Evolutionary conservation across 106 monocot genomes (phyloP), one percentile per base, ranked within the genome.

Genomic region (Amphibolis antarctica): DNA sequence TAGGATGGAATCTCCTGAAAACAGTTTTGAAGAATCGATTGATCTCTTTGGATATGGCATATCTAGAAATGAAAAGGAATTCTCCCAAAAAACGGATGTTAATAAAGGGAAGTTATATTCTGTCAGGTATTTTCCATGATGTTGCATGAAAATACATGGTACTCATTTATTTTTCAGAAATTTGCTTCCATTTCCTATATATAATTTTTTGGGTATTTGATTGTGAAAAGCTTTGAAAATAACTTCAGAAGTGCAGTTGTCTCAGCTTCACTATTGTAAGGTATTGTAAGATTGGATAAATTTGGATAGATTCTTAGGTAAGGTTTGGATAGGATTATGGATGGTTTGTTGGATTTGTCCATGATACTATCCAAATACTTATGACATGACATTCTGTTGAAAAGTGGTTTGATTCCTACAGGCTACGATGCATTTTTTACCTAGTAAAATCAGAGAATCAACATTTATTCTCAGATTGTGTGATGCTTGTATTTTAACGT

Each of bases 1-100:
- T 52, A 66, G 66, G 28, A 28, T 51, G 53, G 51, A 51, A 20
- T 50, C 51, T 31, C 50, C 66, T 51, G 66, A 66, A 25, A 31
- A 21, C 26, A 52, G 52, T 30, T 13, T 52, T 50, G 53, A 52
- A 31, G 49, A 51, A 51, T 36, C 53, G n/a, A 19, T 2, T 28
- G 52, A 29, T 42, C 0, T 52, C 31, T 53, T 20, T 53, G 30
- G 20, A 52, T 13, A 28, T 19, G 43, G 5, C 46, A 30, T 23
- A 24, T 50, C 66, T 42, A 17, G 5, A 19, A 14, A 1, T 19
- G 52, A 36, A 64, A 48, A 47, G 64, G 51, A 66, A 25, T 36
- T 36, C 36, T 36, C 36, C 36, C 10, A 63, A 0, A 43, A 61
- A 43, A 27, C 17, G 0, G 11, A 12, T 22, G 43, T 20, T 28